Conservation (phyloP, 352 stramenopile genomes). For the Globisporangium viniferum region DNA sequence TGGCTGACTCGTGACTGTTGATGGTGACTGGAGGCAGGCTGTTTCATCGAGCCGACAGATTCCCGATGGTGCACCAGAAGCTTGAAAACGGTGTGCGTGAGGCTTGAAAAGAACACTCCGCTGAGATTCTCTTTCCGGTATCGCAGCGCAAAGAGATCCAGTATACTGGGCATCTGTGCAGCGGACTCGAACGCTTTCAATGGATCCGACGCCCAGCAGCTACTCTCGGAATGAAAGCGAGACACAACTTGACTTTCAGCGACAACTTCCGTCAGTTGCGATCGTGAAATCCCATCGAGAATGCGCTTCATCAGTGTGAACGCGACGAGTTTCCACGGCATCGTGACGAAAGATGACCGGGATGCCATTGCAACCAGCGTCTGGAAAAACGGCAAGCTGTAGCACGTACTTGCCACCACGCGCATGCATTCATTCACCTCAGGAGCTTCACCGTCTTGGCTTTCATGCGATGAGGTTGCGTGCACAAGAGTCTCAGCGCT, state of each 20-base stretch:
- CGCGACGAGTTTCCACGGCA: conserved; percentile 31
- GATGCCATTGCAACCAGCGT: conserved; percentile 24
- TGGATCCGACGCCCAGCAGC: conserved; percentile 7
- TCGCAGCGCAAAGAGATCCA: conserved; percentile 31
- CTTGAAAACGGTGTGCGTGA: conserved; percentile 28
- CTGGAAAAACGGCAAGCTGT: conserved; percentile 26
- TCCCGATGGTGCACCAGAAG: conserved; percentile 26
- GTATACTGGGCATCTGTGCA: conserved; percentile 22
- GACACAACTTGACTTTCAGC: neutral
- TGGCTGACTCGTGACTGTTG: neutral
- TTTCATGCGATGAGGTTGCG: neutral
- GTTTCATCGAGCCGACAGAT: neutral
- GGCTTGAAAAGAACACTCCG: conserved; percentile 32
- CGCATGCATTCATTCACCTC: neutral
- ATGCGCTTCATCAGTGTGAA: conserved; percentile 26
- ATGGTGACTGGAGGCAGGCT: neutral
- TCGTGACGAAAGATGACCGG: neutral
- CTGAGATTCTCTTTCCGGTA: conserved; percentile 27
- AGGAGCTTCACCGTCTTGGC: neutral
- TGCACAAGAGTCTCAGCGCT: neutral
- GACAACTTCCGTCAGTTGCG: neutral
- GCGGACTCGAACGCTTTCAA: conserved; percentile 6
- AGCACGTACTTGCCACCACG: conserved; percentile 13
- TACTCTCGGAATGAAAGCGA: neutral
- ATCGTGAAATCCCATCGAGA: neutral